Percentiles rank a stretch among this genome's conserved stretches.
These are phyloP conservation scores for Chaetomium cochliodes DNA, from an alignment of 495 filamentous ascomycete species.

Conservation along the genomic window DNA sequence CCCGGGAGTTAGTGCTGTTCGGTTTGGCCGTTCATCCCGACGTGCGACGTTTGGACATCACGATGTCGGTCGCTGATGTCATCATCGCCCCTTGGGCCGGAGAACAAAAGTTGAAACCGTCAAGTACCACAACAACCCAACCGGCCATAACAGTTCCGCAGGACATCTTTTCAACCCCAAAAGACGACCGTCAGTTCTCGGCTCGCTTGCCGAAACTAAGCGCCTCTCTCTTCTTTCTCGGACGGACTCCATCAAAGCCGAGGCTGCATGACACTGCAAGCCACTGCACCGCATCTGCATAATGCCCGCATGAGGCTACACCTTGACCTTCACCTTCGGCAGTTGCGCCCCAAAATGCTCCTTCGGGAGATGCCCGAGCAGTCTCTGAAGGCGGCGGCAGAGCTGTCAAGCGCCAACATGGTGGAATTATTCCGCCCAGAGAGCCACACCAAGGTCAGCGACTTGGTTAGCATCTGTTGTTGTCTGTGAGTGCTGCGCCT, in stretches of 20 bases:
- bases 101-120: not conserved
- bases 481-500: conserved; percentile 4
- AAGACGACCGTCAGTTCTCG: too few relatives aligned
- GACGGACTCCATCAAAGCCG: not conserved
- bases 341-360: not conserved
- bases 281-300: not conserved
- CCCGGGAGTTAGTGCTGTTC: not conserved
- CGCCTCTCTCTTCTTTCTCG: not conserved
- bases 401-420: not conserved
- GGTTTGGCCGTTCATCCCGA: not conserved
- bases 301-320: not conserved
- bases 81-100: not conserved
- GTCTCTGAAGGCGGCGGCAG: not conserved
- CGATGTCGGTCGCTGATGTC: conserved; percentile 1
- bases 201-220: not conserved
- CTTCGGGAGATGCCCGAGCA: not conserved
- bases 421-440: not conserved
- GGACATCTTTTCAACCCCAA: not conserved
- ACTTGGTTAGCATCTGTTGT: not conserved
- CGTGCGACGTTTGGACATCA: not conserved
- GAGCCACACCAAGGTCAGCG: not conserved
- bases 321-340: not conserved
- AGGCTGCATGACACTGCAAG: not conserved
- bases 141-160: not conserved
- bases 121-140: not conserved